Base-by-base conservation (phyloP, 768 basidiomycete species). In the Amanita fuliginea region DNA sequence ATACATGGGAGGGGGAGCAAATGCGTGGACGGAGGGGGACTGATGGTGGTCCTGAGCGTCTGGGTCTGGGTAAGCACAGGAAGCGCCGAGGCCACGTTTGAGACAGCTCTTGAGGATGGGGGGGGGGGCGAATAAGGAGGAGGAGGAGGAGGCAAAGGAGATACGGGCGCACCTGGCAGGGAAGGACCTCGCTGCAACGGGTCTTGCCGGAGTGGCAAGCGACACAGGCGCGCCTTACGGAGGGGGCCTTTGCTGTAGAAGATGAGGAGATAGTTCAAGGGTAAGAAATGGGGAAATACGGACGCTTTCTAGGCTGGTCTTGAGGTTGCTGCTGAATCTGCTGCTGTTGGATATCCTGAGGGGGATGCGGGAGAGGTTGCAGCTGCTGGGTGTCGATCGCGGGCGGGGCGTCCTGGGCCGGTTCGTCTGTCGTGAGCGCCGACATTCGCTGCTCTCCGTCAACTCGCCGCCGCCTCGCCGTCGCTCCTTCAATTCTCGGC, bases 171-270 rank as follows among this genome's bases (percentile, higher is more conserved):
- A 83, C 85, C 78, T 87, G 86, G 65, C 86, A 89, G 6, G 86
- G 86, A 16, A 89, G 72, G 30, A 78, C 79, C 65, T 89, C 86
- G 57, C 83, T 86, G 58, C 86, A 89, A 56, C 86, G 71, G 10
- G 86, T 89, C 68, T 89, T 89, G 46, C 86, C 86, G 45, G 83
- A 70, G 64, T 89, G 86, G 65, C 86, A 89, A 11, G 86, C 82
- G 34, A 80, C 75, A 55, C 86, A 89, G 1, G 86, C 86, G 54
- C 86, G 74, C 55, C 86, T 77, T 48, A 87, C 86, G 39, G 85
- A 87, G 28, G 86, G 85, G 39, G 81, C 83, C 66, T 89, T 87
- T 53, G 84, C 84, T 86, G 61, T 44, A 47, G 41, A 54, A 46
- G 52, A 54, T 51, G 47, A 34, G 54, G 37, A 51, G 49, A n/a